Evolutionary conservation across 192 early-diverging fungal species (phyloP), one percentile per base, ranked within the genome.

Genomic region (Phlyctochytrium arcticum): DNA sequence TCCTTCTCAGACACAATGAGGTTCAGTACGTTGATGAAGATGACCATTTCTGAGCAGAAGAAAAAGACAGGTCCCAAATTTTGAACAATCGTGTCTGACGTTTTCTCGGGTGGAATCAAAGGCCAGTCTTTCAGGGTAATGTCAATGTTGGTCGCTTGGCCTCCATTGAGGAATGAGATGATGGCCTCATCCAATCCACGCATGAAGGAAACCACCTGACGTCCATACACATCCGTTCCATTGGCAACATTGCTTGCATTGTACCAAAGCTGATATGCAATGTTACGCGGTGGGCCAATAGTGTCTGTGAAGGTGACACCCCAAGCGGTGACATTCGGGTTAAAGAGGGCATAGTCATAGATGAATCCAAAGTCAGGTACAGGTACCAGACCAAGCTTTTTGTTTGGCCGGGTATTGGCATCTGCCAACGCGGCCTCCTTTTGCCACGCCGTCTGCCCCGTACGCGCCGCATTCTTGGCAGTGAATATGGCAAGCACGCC

Each of bases 1-100:
- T 91, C 89, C 67, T 90, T 90, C 63, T 91, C 89, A 15, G 80
- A 68, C 0, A 91, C 89, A 48, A 91, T 84, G 29, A 81, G 83
- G 61, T 88, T 86, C 37, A 91, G 74, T 1, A 75, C 68, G 60
- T 79, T 86, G 57, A 86, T 84, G 48, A 83, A 85, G 48, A 83
- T 83, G 35, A 83, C 77, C 81, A 83, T 83, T 48, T 79, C 73
- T 5, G 80, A 73, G 55, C 80, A 81, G 65, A 81, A 80, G 55
- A 82, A 82, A 60, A 82, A 82, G 37, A 75, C 74, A 27, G 78
- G 67, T 5, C 78, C 80, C 30, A 88, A 73, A 12, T 58, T 26
- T 30, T 86, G 75, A 8, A 91, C 82, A 30, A 89, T 82, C 17
- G 81, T 56, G 69, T 91, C 85, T 24, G 69, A 73, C 19, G 84